Evolutionary conservation across 371 early-diverging fungal species (phyloP), one percentile per base, ranked within the genome.

Genomic region (Mucor piriformis): DNA sequence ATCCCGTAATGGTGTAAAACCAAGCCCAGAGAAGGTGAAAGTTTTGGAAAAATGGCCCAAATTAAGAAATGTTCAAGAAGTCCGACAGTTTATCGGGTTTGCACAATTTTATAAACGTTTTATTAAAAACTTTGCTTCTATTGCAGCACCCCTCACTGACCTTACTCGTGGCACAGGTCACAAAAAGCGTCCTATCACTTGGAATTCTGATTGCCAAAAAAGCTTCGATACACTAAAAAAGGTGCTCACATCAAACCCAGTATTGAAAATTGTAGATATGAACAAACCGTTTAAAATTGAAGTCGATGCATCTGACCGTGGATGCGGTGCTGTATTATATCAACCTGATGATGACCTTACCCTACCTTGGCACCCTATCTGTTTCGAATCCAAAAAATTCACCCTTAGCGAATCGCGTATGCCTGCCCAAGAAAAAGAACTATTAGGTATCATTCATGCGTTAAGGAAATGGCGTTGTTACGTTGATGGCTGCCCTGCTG

Each of bases 71-170:
- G 72, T 69, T 0, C 64, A 51, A 25, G 72, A 79, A 29, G 61
- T 82, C 0, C 70, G 69, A 33, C 56, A 55, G 7, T 80, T 79
- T 24, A 50, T 77, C 10, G 77, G 76, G 0, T 38, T 73, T 13
- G 59, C 68, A 0, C 59, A 67, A 29, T 71, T 64, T 43, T 82
- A 75, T 38, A 72, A 65, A 3, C 44, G 70, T 1, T 77, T 77
- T 35, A 69, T 79, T 12, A 12, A 33, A 0, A 50, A 67, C 18
- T 74, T 71, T 51, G 63, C 79, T 8, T 27, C 61, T 6, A 62
- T 81, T 7, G 77, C 73, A 3, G 23, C 63, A 0, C 84, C 85
- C 0, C 48, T 83, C 1, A 79, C 73, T 0, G 57, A 67, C 29
- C 59, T 84, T 1, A 64, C 79, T 13, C 5, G 55, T 35, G 73